Conservation (phyloP, 116 monocot genomes). For the Phalaenopsis hybrid region DNA sequence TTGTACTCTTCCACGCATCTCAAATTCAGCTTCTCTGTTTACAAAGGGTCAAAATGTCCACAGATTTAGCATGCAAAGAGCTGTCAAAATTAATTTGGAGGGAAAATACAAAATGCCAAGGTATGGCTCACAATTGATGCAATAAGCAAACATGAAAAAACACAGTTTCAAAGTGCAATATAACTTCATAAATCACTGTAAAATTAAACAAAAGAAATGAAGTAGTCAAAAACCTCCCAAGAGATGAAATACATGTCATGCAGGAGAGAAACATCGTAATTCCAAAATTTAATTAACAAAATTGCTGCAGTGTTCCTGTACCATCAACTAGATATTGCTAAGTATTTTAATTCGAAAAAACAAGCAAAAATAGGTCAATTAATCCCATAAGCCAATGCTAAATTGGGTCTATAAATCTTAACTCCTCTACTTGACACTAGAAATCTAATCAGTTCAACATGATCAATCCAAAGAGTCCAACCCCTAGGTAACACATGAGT, state of each 20-base stretch:
- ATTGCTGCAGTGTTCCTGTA: not conserved
- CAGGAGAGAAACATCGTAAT: not conserved
- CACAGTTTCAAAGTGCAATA: not conserved
- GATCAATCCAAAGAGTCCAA: too few relatives aligned
- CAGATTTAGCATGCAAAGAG: not conserved
- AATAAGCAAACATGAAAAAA: not conserved
- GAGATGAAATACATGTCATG: not conserved
- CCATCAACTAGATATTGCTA: not conserved
- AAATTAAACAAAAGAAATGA: not conserved
- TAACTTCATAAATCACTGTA: not conserved
- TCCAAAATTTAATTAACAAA: not conserved
- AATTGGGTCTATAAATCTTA: too few relatives aligned
- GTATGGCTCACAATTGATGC: not conserved
- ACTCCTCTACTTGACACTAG: too few relatives aligned
- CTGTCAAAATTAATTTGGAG: not conserved
- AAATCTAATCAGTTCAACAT: too few relatives aligned
- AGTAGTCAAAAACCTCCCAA: not conserved
- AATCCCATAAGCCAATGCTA: not conserved
- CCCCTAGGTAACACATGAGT: too few relatives aligned
- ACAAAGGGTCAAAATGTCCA: constrained; percentile 4
- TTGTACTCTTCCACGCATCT: constrained; percentile 61
- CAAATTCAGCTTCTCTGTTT: constrained; percentile 83
- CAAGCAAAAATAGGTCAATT: not conserved
- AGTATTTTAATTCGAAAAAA: not conserved
- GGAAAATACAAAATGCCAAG: not conserved